phyloP scores from a whole-genome alignment of 805 yeast genomes.

The Wickerhamiella siamensis region DNA sequence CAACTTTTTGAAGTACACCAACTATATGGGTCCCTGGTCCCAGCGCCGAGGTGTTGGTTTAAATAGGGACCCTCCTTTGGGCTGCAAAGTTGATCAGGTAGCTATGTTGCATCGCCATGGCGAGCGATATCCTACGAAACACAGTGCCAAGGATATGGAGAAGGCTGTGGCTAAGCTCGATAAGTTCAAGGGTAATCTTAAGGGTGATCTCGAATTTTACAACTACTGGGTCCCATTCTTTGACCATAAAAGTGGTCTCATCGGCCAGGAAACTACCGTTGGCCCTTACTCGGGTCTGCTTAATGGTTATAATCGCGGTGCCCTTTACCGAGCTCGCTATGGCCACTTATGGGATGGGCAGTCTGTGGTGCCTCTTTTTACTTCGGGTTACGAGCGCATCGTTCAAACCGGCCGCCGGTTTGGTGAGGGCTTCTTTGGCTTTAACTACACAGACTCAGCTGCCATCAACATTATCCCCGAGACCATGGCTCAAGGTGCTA shows the following conservation, averaged over 20 bases:
- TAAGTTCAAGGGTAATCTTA: slow-evolving; percentile 5
- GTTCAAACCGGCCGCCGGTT: slow-evolving; percentile 20
- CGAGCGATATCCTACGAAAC: slow-evolving; percentile 35
- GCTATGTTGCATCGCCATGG: slow-evolving; percentile 42
- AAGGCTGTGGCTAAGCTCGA: slow-evolving; percentile 8
- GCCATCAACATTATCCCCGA: slow-evolving; percentile 17
- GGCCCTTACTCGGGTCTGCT: slow-evolving; percentile 40
- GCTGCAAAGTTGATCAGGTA: slow-evolving; percentile 41
- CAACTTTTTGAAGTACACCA: slow-evolving; percentile 34
- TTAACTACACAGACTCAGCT: slow-evolving; percentile 17
- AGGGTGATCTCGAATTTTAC: slow-evolving; percentile 34
- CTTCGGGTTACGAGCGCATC: slow-evolving; percentile 40
- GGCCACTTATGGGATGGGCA: slow-evolving; percentile 30
- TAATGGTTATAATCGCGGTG: slow-evolving; percentile 38
- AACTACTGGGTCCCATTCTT: slow-evolving; percentile 34
- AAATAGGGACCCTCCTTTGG: slow-evolving; percentile 35
- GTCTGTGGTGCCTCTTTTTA: slow-evolving; percentile 34
- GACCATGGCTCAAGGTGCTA: slow-evolving; percentile 15
- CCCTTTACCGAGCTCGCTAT: slow-evolving; percentile 36
- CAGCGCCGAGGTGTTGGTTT: slow-evolving; percentile 39
- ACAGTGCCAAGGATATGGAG: slow-evolving; percentile 6
- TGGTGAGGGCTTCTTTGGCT: slow-evolving; percentile 21
- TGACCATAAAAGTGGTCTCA: slow-evolving; percentile 27
- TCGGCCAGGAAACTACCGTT: slow-evolving; percentile 38
- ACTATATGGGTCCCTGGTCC: slow-evolving; percentile 40